Percentiles rank a stretch among this genome's conserved stretches.
phyloP scores from a whole-genome alignment of 345 rosid genomes.

The Jatropha curcas region DNA sequence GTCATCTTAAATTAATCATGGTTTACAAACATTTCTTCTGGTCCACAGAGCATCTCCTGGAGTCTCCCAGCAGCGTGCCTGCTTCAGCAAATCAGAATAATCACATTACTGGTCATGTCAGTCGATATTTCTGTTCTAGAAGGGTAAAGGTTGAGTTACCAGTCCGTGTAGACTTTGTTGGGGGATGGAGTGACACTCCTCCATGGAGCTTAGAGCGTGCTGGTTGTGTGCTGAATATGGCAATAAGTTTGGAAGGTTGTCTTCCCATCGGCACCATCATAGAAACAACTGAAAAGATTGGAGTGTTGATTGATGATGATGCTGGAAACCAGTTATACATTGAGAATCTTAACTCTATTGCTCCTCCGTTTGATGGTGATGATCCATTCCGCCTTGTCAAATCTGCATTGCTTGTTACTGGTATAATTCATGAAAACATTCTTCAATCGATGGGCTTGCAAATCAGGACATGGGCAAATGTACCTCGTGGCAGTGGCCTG shows the following conservation, averaged over 20 bases:
- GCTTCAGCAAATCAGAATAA: conserved; percentile 28
- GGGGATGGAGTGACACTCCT: conserved; percentile 99
- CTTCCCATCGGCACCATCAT: conserved; percentile 87
- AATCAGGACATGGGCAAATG: conserved; percentile 87
- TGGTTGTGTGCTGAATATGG: conserved; percentile 93
- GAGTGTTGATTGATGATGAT: conserved; percentile 72
- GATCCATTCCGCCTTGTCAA: conserved; percentile 90
- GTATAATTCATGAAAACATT: conserved; percentile 47
- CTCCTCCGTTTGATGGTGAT: conserved; percentile 58
- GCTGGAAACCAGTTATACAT: conserved; percentile 56
- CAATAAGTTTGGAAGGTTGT: conserved; percentile 73
- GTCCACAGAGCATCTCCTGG: conserved; percentile 61
- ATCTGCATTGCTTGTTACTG: conserved; percentile 84
- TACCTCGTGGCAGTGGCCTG: conserved; percentile 94
- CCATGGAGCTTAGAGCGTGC: conserved; percentile 98
- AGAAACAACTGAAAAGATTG: conserved; percentile 57
- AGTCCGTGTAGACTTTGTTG: conserved; percentile 92
- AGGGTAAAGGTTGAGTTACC: conserved; percentile 77
- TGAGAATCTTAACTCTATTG: conserved; percentile 50
- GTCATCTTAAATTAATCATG: neutral
- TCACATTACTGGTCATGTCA: conserved; percentile 28
- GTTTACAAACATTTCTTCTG: conserved; percentile 11
- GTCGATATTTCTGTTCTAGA: conserved; percentile 41
- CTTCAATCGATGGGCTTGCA: conserved; percentile 51
- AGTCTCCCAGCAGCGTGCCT: conserved; percentile 33